Evolutionary conservation across 768 basidiomycete species (phyloP), one percentile per base, ranked within the genome.

Genomic region (Agaricus blazei): DNA sequence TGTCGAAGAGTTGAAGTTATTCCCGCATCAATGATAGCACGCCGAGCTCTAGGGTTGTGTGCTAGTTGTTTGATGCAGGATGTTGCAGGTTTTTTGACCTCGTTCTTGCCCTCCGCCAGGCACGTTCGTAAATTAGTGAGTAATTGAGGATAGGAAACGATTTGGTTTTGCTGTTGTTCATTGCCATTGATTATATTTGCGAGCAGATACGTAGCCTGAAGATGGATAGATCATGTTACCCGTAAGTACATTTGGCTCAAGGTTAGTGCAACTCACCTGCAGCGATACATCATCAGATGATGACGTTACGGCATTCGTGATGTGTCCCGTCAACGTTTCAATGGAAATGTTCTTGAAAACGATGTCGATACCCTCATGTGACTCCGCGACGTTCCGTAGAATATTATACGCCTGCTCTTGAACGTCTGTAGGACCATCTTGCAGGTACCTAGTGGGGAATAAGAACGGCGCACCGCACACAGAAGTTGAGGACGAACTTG

Each of bases 361-460:
- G 58, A 88, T 70, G 15, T 78, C 74, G 12, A 88, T 77, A n/a
- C 87, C 85, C 4, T 79, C 75, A 56, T 84, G 81, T 57, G 81
- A 73, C 54, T 85, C 83, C 0, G 86, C 79, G 2, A 91, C 66
- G 63, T 93, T 90, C 6, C 82, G 77, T 11, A 88, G 60, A 26
- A 90, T 75, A 55, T 79, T 80, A 60, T 87, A 76, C 0, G 82
- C 85, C 63, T 93, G 90, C 62, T 92, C 90, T 62, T 83, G 82
- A 2, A 89, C 68, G 6, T 73, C 77, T 1, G 67, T 60, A 52
- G 86, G 80, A 0, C 75, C 49, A 56, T 89, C 82, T 4, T 72
- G 65, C 0, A 87, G 68, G 19, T 87, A 69, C 36, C 88, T 88
- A 60, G 4, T 12, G 15, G 31, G 38, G 43, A 56, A 44, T 27